Percentiles rank a stretch among this genome's conserved stretches.
phyloP scores from a whole-genome alignment of 2,329 filamentous ascomycete genomes.

The Westerdykella ornata region DNA sequence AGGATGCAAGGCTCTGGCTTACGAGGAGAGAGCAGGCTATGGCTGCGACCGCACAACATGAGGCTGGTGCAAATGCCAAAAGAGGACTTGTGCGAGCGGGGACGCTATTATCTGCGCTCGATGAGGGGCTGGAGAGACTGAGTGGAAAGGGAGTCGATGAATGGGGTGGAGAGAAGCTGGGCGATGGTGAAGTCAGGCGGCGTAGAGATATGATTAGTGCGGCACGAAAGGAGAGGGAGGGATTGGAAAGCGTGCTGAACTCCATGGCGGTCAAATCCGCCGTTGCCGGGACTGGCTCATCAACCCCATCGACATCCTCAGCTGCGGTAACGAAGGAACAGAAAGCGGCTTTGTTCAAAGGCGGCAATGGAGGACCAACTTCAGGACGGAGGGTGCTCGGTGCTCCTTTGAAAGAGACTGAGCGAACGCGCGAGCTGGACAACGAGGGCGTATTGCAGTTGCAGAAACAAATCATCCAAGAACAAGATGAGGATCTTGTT shows the following conservation, averaged over 20 bases:
- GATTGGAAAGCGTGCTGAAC: conserved; percentile 65
- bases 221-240: conserved; percentile 67
- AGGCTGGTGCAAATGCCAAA: conserved; percentile 69
- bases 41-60: conserved; percentile 55
- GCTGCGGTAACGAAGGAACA: conserved; percentile 31
- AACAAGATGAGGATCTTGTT: conserved; percentile 68
- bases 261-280: conserved; percentile 51
- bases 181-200: conserved; percentile 67
- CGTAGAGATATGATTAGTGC: conserved; percentile 63
- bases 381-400: conserved; percentile 62
- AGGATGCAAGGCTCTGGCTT: conserved; percentile 60
- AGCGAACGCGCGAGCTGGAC: conserved; percentile 68
- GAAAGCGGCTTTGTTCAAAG: conserved; percentile 34
- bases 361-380: conserved; percentile 9
- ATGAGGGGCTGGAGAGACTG: conserved; percentile 53
- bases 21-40: conserved; percentile 59
- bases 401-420: conserved; percentile 65
- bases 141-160: conserved; percentile 33
- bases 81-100: conserved; percentile 63
- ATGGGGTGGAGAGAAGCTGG: conserved; percentile 47
- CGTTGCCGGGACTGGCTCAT: conserved; percentile 32
- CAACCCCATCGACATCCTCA: conserved; percentile 25
- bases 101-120: conserved; percentile 56
- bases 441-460: conserved; percentile 68
- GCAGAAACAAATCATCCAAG: conserved; percentile 65